Percentiles rank a stretch among this genome's conserved stretches.
Evolutionary conservation across 352 stramenopile species (phyloP).

Genomic region (Pythium volutum): DNA sequence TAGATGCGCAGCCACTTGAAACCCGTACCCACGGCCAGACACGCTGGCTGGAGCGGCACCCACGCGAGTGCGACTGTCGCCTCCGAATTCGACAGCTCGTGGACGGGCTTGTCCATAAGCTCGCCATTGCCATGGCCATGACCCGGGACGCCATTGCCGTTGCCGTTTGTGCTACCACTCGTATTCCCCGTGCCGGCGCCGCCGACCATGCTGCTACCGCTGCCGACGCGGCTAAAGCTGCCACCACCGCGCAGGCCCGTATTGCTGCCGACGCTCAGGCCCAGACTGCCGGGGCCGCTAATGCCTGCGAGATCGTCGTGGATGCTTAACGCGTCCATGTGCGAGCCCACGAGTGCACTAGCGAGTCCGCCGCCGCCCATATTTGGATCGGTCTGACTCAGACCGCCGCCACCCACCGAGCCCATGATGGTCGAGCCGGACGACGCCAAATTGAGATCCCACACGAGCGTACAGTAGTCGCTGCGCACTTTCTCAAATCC

Average conservation of each 20-base stretch:
- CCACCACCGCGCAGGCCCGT: conserved; percentile 1
- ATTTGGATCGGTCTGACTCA: conserved; percentile 1
- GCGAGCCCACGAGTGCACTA: conserved; percentile 20
- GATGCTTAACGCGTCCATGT: conserved; percentile 14
- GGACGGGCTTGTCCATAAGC: conserved; percentile 56
- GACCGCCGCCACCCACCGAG: conserved; percentile 4
- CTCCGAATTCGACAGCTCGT: conserved; percentile 85
- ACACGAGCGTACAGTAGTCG: conserved; percentile 83
- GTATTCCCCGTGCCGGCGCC: too few species aligned
- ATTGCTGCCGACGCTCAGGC: conserved; percentile 9
- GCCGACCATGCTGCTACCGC: neutral
- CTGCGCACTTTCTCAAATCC: conserved; percentile 87
- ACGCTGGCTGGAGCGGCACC: conserved; percentile 80
- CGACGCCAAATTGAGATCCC: conserved; percentile 67
- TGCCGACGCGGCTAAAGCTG: conserved; percentile 9
- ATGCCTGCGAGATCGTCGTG: conserved; percentile 14
- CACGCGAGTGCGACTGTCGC: conserved; percentile 78
- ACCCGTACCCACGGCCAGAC: conserved; percentile 73
- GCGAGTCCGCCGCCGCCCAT: conserved; percentile 1
- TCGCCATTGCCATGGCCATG: neutral
- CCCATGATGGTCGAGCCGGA: conserved; percentile 25
- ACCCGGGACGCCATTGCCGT: neutral
- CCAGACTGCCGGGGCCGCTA: conserved; percentile 1
- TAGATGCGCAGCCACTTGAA: conserved; percentile 90
- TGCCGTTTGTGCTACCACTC: neutral